A percentile compares a stretch with the other conserved stretches of the same genome.
These are phyloP conservation scores for Fragilaria radians DNA, from an alignment of 108 stramenopile species.

Conservation along the genomic window DNA sequence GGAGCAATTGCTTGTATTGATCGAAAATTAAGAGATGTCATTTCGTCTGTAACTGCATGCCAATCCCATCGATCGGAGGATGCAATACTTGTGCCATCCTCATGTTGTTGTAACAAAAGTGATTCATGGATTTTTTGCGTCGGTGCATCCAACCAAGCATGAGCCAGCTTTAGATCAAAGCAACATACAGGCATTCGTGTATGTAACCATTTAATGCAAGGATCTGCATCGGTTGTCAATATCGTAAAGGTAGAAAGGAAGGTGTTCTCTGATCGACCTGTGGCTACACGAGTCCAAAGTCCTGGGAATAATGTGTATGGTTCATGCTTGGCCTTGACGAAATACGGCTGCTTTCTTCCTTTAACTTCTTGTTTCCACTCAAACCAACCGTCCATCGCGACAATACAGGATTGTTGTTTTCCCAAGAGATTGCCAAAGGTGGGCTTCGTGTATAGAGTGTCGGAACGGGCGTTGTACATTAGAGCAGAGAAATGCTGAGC, in stretches of 20 bases:
- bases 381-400: slow-evolving; percentile 78
- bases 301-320: slow-evolving; percentile 52
- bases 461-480: slow-evolving; percentile 79
- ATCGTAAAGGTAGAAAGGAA: slow-evolving; percentile 59
- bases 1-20: not conserved
- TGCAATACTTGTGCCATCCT: not conserved
- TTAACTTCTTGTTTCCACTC: slow-evolving; percentile 65
- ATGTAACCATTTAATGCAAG: slow-evolving; percentile 55
- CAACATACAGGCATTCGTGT: slow-evolving; percentile 62
- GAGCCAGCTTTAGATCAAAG: slow-evolving; percentile 44
- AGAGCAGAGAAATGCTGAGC: slow-evolving; percentile 43
- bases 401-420: slow-evolving; percentile 47
- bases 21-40: slow-evolving; percentile 13
- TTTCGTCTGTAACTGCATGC: slow-evolving; percentile 45
- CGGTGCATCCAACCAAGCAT: slow-evolving; percentile 56
- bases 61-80: slow-evolving; percentile 19
- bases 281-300: slow-evolving; percentile 50
- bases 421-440: slow-evolving; percentile 44
- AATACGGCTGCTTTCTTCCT: slow-evolving; percentile 76
- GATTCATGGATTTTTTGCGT: slow-evolving; percentile 18
- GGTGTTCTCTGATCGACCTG: slow-evolving; percentile 34
- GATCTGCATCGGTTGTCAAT: slow-evolving; percentile 63
- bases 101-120: too few relatives aligned
- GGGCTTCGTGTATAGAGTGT: slow-evolving; percentile 61
- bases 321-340: slow-evolving; percentile 26